Evolutionary conservation across 2,329 filamentous ascomycete genomes (phyloP), one percentile per base, ranked within the genome.

Genomic region (Talaromyces rugulosus): DNA sequence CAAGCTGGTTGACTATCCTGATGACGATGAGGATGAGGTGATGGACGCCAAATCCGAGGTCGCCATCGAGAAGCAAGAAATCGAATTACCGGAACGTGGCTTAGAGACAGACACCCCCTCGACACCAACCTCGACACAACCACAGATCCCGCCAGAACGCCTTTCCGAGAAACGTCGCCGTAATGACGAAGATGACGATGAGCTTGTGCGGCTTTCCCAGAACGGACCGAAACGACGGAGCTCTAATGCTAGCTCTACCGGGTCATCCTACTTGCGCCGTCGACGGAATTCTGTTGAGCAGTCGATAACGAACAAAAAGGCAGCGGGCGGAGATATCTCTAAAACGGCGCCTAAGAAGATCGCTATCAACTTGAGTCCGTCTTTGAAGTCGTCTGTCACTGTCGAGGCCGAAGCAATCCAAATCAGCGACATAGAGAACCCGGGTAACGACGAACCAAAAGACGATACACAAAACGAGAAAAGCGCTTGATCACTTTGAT

Each of bases 1-100:
- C 57, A 92, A 89, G 1, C 80, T 98, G 27, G 95, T 99, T 36
- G 91, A 96, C 73, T 99, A 99, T 72, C 87, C 89, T 0, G 96
- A 96, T 42, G 93, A 97, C 67, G 94, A 97, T 63, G 60, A 62
- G 16, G 91, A 95, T 23, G 86, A 84, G 60, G 81, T 83, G 12
- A 87, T 89, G 75, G 87, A 88, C 70, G 79, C 84, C 36, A 79
- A 77, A 60, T 65, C 71, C 6, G 77, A 78, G 62, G 60, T 65
- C 23, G 62, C 51, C 14, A 64, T 64, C 34, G 64, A 68, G 18
- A 67, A 66, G 18, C 66, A 62, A 58, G 70, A 70, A 40, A 51
- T 62, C 27, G 62, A 63, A 52, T 67, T 68, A 16, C 64, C 66
- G 5, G 65, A 70, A 64, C 36, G 60, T 65, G 60, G 65, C 28